phyloP scores from a whole-genome alignment of 2,329 filamentous ascomycete genomes.

The Fulvia fulva region DNA sequence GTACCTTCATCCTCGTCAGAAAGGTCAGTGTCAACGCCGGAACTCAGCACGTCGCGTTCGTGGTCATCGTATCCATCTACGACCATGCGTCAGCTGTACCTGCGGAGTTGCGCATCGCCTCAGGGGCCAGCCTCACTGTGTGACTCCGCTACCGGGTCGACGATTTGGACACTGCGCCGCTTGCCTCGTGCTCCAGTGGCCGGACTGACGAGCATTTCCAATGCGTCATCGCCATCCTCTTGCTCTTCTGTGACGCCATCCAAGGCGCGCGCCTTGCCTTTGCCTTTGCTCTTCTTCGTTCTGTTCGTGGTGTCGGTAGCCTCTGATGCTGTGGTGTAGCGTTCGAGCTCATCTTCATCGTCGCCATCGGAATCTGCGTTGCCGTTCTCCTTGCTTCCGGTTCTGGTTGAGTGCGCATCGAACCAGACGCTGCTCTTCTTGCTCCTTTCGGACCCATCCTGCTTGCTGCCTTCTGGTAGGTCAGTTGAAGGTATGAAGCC shows the following conservation, averaged over 20 bases:
- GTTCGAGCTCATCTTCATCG: conserved; percentile 15
- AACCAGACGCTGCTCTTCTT: conserved; percentile 18
- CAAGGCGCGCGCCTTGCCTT: conserved; percentile 17
- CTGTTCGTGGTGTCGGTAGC: conserved; percentile 8
- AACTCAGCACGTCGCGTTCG: conserved; percentile 9
- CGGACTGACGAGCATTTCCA: conserved; percentile 10
- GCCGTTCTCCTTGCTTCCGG: conserved; percentile 5
- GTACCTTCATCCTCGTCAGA: conserved; percentile 6
- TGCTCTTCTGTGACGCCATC: conserved; percentile 17
- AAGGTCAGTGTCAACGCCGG: background rate
- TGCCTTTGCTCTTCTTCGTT: conserved; percentile 13
- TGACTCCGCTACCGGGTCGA: conserved; percentile 18
- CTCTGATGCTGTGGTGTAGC: conserved; percentile 17
- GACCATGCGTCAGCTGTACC: conserved; percentile 15
- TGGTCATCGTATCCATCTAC: conserved; percentile 16
- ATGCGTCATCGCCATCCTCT: conserved; percentile 10
- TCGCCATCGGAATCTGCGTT: conserved; percentile 11
- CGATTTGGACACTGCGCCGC: conserved; percentile 21
- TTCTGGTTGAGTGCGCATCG: conserved; percentile 14
- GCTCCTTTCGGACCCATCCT: conserved; percentile 3
- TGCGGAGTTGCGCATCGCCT: conserved; percentile 11
- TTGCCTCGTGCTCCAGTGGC: conserved; percentile 11
- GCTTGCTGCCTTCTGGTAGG: background rate
- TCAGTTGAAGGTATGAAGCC: conserved; percentile 3
- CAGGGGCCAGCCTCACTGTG: conserved; percentile 16